Conservation (phyloP, 2,329 filamentous ascomycete genomes). For the Xylariaceae sp. region DNA sequence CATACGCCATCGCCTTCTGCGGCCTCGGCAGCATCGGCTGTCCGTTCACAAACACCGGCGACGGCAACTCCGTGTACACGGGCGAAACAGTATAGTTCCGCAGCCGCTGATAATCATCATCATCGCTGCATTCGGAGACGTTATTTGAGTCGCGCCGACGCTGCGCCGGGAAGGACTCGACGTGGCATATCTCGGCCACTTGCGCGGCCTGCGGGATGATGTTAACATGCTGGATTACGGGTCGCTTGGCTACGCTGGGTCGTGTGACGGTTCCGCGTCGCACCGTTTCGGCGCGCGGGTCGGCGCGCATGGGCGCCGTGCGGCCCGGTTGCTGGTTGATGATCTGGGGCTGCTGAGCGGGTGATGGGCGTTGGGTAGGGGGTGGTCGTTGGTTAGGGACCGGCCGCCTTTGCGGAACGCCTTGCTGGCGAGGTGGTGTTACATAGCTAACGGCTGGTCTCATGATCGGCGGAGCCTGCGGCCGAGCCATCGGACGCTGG, state of each 20-base stretch:
- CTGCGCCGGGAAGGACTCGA: neutral
- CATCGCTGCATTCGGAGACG: conserved; percentile 23
- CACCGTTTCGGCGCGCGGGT: neutral
- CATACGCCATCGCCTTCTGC: neutral
- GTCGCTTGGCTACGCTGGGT: neutral
- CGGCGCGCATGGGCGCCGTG: conserved; percentile 7
- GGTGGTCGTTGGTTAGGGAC: too few species aligned
- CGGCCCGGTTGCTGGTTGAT: conserved; percentile 11
- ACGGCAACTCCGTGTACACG: neutral
- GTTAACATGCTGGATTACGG: conserved; percentile 1
- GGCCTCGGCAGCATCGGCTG: too few species aligned
- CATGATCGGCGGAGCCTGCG: too few species aligned
- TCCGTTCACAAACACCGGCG: too few species aligned
- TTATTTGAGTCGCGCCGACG: conserved; percentile 25
- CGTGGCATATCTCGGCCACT: conserved; percentile 3
- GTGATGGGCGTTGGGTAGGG: neutral
- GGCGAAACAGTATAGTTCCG: conserved; percentile 22
- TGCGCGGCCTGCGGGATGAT: neutral
- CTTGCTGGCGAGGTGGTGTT: too few species aligned
- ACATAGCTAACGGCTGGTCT: too few species aligned
- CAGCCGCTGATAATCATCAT: conserved; percentile 4
- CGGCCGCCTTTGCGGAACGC: too few species aligned
- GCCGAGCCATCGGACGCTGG: neutral
- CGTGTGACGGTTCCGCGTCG: neutral
- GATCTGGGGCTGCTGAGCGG: neutral